Conservation (phyloP, 1,139 yeast species). For the Blastobotrys raffinosifermentans region DNA sequence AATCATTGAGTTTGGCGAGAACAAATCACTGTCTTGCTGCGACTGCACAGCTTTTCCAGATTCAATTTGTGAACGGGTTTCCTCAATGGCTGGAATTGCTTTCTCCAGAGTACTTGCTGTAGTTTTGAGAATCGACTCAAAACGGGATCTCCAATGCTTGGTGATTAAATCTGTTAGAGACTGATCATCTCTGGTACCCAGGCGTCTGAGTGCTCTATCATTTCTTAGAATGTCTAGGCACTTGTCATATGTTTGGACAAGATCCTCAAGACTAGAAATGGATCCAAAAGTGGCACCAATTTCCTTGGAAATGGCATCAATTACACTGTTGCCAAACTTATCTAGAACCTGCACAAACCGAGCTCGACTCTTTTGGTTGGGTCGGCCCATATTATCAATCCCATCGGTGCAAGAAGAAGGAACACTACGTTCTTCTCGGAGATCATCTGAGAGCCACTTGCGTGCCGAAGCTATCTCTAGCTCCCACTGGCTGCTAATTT, state of each 20-base stretch:
- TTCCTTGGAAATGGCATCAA: conserved; percentile 10
- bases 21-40: too few species aligned
- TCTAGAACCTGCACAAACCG: conserved; percentile 8
- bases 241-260: conserved; percentile 19
- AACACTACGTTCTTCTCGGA: conserved; percentile 56
- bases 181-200: conserved; percentile 5
- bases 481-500: conserved; percentile 16
- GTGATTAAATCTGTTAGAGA: conserved; percentile 18
- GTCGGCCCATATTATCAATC: conserved; percentile 11
- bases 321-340: conserved; percentile 14
- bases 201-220: conserved; percentile 14
- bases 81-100: conserved; percentile 6
- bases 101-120: conserved; percentile 2
- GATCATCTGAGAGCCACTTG: conserved; percentile 76
- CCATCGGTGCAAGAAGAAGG: conserved; percentile 16
- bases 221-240: conserved; percentile 19
- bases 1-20: too few species aligned
- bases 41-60: too few species aligned
- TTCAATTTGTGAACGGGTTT: conserved; percentile 2
- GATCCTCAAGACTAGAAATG: conserved; percentile 12
- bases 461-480: conserved; percentile 60
- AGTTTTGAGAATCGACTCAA: conserved; percentile 12
- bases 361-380: conserved; percentile 10
- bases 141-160: conserved; percentile 18
- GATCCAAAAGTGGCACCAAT: conserved; percentile 13